Conservation (phyloP, 148 eudicot genomes). For the Chenopodium berlandieri region DNA sequence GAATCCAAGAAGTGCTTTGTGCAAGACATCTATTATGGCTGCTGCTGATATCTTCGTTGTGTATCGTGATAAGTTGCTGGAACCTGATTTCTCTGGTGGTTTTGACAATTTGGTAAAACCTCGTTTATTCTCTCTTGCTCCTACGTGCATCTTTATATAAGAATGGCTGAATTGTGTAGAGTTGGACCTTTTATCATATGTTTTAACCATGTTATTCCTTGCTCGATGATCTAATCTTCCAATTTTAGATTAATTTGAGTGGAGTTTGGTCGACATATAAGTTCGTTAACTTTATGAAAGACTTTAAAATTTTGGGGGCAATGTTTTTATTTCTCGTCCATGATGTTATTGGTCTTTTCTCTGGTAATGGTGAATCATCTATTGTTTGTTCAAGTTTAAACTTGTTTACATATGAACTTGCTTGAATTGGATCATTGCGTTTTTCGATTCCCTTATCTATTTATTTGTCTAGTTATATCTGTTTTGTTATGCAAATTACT, state of each 20-base stretch:
- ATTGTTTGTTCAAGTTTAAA: not conserved
- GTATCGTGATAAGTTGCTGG: slow-evolving; percentile 61
- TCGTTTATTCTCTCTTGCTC: not conserved
- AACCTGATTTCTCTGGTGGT: slow-evolving; percentile 44
- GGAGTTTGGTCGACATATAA: too few relatives aligned
- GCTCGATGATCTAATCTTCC: too few relatives aligned
- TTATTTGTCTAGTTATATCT: not conserved
- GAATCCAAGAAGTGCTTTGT: slow-evolving; percentile 96
- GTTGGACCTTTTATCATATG: not conserved
- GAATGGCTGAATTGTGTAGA: not conserved
- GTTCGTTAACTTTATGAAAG: too few relatives aligned
- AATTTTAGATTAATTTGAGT: too few relatives aligned
- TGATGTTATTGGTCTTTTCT: too few relatives aligned
- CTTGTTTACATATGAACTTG: not conserved
- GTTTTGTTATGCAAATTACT: too few relatives aligned
- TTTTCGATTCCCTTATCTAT: not conserved
- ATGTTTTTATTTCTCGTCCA: too few relatives aligned
- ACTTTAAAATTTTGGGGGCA: too few relatives aligned
- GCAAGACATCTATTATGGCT: slow-evolving; percentile 95
- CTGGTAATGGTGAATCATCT: not conserved
- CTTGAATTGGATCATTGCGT: not conserved
- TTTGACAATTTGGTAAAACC: slow-evolving; percentile 66
- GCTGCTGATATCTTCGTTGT: slow-evolving; percentile 68
- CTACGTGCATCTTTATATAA: not conserved
- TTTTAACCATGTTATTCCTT: too few relatives aligned